Evolutionary conservation across 1,284 basidiomycete species (phyloP), one percentile per base, ranked within the genome.

Genomic region (Apiotrichum sp.): DNA sequence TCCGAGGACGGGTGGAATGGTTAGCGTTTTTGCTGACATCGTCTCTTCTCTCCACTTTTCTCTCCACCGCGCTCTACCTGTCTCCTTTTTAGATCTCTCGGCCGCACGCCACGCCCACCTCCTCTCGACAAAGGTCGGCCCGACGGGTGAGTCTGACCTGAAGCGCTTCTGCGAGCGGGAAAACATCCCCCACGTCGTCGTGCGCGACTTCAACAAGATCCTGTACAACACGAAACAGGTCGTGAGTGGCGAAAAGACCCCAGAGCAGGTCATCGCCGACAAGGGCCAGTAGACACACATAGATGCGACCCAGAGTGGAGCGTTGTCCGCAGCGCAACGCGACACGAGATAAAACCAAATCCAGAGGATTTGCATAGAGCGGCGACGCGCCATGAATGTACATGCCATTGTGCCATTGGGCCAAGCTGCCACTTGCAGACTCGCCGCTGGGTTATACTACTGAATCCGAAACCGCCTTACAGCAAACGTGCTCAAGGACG

Each of bases 101-200:
- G 93, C 93, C 2, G 93, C 93, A 0, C 80, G 80, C 54, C 88
- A 93, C 65, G 90, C 93, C 22, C 90, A 96, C 75, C 78, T 92
- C 16, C 81, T 97, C 32, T 95, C 95, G 73, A 90, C 93, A 61
- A 96, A 96, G 76, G 71, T 78, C 65, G 89, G 88, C 67, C 78
- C 78, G 0, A 83, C 84, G 61, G 86, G 85, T 48, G 88, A 90
- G 65, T 93, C 92, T 67, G 91, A 96, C 70, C 80, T 97, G 6
- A 83, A 85, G 55, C 81, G 80, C 33, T 93, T 88, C 76, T 95
- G 91, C 79, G 69, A 67, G 63, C 70, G 64, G 51, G 67, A 73
- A 62, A 49, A 58, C 31, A 75, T 78, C 52, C 72, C 73, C 43
- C 75, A 75, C 57, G 70, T 77, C 38, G 66, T 69, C 11, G 78